Conservation (phyloP, 192 early-diverging fungal genomes). For the Coemansia nantahalensis region DNA sequence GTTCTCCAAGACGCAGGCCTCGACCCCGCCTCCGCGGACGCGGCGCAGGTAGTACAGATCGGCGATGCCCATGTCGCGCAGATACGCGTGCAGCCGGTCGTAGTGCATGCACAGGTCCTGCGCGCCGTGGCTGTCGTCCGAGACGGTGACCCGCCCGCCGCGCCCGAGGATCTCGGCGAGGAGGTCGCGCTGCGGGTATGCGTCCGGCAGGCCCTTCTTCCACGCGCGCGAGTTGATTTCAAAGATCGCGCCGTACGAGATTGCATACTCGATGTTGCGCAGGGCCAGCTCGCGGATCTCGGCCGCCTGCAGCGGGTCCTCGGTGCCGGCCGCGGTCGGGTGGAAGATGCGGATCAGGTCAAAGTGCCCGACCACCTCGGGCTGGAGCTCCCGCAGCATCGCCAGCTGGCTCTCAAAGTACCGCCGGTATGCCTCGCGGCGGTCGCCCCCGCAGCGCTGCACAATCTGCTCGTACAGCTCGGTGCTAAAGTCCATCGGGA, state of each 20-base stretch:
- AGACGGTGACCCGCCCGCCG: slow-evolving; percentile 77
- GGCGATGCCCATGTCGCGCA: slow-evolving; percentile 62
- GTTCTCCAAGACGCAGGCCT: slow-evolving; percentile 16
- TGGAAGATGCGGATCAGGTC: slow-evolving; percentile 89
- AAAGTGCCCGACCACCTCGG: slow-evolving; percentile 93
- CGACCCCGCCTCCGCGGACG: slow-evolving; percentile 2
- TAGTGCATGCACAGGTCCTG: slow-evolving; percentile 87
- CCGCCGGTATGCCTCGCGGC: slow-evolving; percentile 58
- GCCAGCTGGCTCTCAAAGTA: slow-evolving; percentile 92
- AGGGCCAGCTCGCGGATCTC: slow-evolving; percentile 55
- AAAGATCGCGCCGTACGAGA: slow-evolving; percentile 80
- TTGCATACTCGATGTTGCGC: slow-evolving; percentile 81
- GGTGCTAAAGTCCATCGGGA: slow-evolving; percentile 81
- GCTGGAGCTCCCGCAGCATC: slow-evolving; percentile 68
- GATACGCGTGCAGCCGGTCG: slow-evolving; percentile 65
- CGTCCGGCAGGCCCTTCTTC: slow-evolving; percentile 81
- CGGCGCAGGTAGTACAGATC: slow-evolving; percentile 52
- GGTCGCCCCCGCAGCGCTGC: slow-evolving; percentile 22
- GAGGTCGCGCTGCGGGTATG: slow-evolving; percentile 88
- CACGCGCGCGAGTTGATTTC: slow-evolving; percentile 93
- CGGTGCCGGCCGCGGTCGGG: slow-evolving; percentile 37
- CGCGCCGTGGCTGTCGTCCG: slow-evolving; percentile 94
- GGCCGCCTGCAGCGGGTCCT: slow-evolving; percentile 25
- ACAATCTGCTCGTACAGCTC: slow-evolving; percentile 56
- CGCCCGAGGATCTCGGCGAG: slow-evolving; percentile 64